Evolutionary conservation across 768 basidiomycete species (phyloP).

Genomic region (Serpula lacrymans): DNA sequence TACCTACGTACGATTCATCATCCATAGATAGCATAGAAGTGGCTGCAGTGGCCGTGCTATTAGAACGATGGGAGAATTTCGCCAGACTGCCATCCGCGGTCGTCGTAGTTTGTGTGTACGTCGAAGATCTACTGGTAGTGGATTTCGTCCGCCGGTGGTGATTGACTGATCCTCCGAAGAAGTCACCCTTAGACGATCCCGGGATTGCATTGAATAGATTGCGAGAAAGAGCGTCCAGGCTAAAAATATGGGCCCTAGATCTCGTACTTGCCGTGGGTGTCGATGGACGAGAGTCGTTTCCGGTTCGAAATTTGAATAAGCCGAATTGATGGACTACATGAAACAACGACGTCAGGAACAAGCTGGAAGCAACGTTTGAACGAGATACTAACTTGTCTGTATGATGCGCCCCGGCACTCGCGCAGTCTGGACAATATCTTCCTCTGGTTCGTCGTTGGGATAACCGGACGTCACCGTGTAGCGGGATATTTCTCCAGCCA

Average conservation of each 20-base stretch:
- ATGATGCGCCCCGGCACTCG: constrained; percentile 73
- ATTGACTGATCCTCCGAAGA: constrained; percentile 72
- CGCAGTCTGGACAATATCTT: constrained; percentile 78
- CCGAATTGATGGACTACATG: constrained; percentile 79
- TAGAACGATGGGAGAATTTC: constrained; percentile 70
- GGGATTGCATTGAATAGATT: constrained; percentile 78
- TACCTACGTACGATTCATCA: constrained; percentile 53
- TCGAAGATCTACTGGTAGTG: constrained; percentile 67
- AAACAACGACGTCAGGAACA: constrained; percentile 1
- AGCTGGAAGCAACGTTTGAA: not conserved
- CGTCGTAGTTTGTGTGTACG: constrained; percentile 65
- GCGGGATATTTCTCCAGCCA: constrained; percentile 79
- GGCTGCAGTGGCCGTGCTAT: constrained; percentile 60
- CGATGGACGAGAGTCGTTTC: constrained; percentile 71
- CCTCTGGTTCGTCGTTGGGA: constrained; percentile 68
- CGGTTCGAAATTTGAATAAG: constrained; percentile 83
- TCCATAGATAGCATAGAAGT: constrained; percentile 62
- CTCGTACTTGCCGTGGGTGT: constrained; percentile 82
- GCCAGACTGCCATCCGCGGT: constrained; percentile 65
- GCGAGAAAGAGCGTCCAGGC: constrained; percentile 85
- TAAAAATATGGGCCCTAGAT: constrained; percentile 76
- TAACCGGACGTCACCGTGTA: constrained; percentile 75
- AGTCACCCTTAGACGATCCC: constrained; percentile 66
- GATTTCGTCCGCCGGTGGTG: constrained; percentile 70
- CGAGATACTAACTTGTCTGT: constrained; percentile 72